Evolutionary conservation across 2,329 filamentous ascomycete genomes (phyloP), one percentile per base, ranked within the genome.

Genomic region (Beauveria bassiana): DNA sequence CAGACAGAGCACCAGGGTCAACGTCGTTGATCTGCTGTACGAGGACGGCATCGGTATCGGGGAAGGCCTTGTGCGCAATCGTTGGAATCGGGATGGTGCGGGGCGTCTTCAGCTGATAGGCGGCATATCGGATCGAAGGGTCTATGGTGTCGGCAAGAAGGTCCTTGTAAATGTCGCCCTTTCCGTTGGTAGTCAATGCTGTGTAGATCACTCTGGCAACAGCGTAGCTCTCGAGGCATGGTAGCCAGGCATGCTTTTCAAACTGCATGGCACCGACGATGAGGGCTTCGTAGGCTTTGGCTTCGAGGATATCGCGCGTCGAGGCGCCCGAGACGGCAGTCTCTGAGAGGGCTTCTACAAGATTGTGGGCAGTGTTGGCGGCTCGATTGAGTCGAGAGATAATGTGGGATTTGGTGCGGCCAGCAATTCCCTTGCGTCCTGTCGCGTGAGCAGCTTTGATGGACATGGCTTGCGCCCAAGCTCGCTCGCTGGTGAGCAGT

Each of bases 381-480:
- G 90, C 92, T 76, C 97, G 97, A 69, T 86, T 83, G 46, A 98
- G 79, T 59, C 93, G 86, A 16, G 93, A 96, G 61, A 96, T 85
- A 45, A 98, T 95, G 74, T 99, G 93, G 59, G 88, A 88, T 70
- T 92, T 87, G 20, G 90, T 89, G 58, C 88, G 86, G 63, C 92
- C 89, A 31, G 87, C 84, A 65, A 96, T 89, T 54, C 87, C 88
- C 73, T 91, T 90, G 64, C 87, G 86, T 68, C 95, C 91, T 68
- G 89, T 83, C 45, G 90, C 85, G 72, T 96, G 91, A 22, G 85
- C 79, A 4, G 91, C 84, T 75, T 96, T 97, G 82, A 97, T 91
- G 71, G 89, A 86, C 92, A 98, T 96, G 62, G 93, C 93, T 74
- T 96, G 88, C 43, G 95, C 93, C 91, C 92, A 98, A 57, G 93